Evolutionary conservation across 1,139 yeast species (phyloP).

Genomic region (Magnusiomyces fungicola): DNA sequence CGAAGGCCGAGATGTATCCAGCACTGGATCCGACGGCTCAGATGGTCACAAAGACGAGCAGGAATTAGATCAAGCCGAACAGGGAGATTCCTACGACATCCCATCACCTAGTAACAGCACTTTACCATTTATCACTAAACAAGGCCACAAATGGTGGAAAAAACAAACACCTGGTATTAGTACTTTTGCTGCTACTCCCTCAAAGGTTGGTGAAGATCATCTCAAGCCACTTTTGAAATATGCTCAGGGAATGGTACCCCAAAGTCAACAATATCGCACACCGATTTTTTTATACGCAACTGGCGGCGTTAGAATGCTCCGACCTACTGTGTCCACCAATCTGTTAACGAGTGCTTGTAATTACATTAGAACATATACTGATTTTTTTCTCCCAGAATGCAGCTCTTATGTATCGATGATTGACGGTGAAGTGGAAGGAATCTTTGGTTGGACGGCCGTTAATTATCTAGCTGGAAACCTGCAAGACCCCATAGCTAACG

Average conservation of each 20-base stretch:
- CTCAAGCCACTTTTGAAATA: slow-evolving; percentile 45
- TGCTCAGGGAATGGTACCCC: slow-evolving; percentile 55
- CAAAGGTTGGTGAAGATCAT: slow-evolving; percentile 52
- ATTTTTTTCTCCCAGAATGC: slow-evolving; percentile 50
- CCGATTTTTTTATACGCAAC: slow-evolving; percentile 76
- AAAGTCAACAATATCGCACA: slow-evolving; percentile 58
- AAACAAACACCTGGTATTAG: slow-evolving; percentile 66
- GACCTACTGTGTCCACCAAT: slow-evolving; percentile 35
- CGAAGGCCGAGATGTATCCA: no score
- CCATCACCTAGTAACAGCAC: no score
- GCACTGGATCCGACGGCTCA: no score
- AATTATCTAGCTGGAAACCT: slow-evolving; percentile 61
- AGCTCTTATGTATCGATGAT: slow-evolving; percentile 54
- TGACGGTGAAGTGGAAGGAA: slow-evolving; percentile 71
- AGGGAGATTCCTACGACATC: slow-evolving; percentile 10
- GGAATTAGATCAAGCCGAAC: no score
- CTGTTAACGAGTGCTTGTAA: slow-evolving; percentile 50
- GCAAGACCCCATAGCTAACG: slow-evolving; percentile 42
- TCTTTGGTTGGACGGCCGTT: slow-evolving; percentile 75
- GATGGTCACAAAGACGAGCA: no score
- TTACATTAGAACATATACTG: slow-evolving; percentile 45
- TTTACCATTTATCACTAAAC: slow-evolving; percentile 40
- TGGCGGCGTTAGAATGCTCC: slow-evolving; percentile 69
- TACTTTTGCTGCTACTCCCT: slow-evolving; percentile 42
- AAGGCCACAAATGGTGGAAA: slow-evolving; percentile 48